These are phyloP conservation scores for Pelargonium australe DNA, from an alignment of 441 rosid genomes.

Conservation along the genomic window DNA sequence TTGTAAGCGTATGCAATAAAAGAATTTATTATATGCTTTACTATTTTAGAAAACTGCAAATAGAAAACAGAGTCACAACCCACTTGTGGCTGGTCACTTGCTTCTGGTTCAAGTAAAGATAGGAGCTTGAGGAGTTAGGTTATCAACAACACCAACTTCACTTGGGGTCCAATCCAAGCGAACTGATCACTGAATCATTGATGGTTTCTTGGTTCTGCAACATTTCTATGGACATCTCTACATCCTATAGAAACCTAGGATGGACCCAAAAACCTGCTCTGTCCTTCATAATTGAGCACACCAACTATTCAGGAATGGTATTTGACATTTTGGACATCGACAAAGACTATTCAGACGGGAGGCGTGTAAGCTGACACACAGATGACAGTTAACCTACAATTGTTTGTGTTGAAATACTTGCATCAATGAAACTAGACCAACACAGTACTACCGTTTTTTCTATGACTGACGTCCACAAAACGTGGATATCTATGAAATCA, in stretches of 20 bases:
- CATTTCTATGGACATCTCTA: neutral
- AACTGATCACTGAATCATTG: too few species aligned
- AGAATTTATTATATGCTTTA: neutral
- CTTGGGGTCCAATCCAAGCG: too few species aligned
- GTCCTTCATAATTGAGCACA: neutral
- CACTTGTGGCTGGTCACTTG: neutral
- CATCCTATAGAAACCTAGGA: neutral
- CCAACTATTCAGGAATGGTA: neutral
- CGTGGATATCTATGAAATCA: too few species aligned
- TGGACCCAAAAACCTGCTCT: slow-evolving; percentile 3
- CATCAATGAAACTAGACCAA: neutral
- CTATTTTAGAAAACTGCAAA: neutral
- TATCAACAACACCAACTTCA: too few species aligned
- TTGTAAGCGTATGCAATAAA: too few species aligned
- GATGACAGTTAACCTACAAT: neutral
- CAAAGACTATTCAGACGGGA: neutral
- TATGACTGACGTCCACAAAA: too few species aligned
- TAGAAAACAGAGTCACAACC: neutral
- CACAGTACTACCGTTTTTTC: neutral
- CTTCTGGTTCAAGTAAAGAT: slow-evolving; percentile 1
- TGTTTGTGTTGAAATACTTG: neutral
- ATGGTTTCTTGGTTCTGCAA: too few species aligned
- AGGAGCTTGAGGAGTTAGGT: neutral
- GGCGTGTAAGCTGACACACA: neutral
- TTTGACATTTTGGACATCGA: neutral